These are phyloP conservation scores for Rutstroemia sp. DNA, from an alignment of 2,329 filamentous ascomycete species.

Conservation along the genomic window DNA sequence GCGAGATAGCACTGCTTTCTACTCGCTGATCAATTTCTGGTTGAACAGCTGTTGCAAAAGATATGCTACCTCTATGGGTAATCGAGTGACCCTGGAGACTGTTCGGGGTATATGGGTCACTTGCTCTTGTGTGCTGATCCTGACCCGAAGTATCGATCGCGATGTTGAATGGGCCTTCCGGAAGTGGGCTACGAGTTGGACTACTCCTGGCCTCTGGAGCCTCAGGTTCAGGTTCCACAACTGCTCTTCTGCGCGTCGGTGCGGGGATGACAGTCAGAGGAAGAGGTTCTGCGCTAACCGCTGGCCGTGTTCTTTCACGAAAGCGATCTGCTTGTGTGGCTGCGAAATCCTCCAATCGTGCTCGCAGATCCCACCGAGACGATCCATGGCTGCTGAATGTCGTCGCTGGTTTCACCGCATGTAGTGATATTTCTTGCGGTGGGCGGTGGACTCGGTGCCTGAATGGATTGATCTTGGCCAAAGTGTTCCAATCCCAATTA, in stretches of 20 bases:
- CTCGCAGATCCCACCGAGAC: conserved; percentile 47
- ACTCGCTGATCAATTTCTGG: conserved; percentile 12
- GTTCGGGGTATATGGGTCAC: conserved; percentile 25
- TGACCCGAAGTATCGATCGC: conserved; percentile 3
- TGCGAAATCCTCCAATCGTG: conserved; percentile 53
- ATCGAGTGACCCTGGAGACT: conserved; percentile 19
- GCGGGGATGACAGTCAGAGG: conserved; percentile 56
- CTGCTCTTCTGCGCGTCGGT: conserved; percentile 48
- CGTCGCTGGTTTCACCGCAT: conserved; percentile 17
- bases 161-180: background rate
- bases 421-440: conserved; percentile 28
- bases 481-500: conserved; percentile 15
- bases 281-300: conserved; percentile 46
- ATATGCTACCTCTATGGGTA: conserved; percentile 25
- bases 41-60: conserved; percentile 18
- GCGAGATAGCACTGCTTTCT: background rate
- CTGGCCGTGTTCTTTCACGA: conserved; percentile 47
- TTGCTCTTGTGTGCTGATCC: conserved; percentile 11
- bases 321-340: conserved; percentile 53
- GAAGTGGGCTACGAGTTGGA: background rate
- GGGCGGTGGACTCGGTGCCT: conserved; percentile 20
- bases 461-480: conserved; percentile 26
- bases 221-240: conserved; percentile 48
- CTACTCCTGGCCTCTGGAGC: conserved; percentile 30
- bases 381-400: conserved; percentile 14